phyloP scores from a whole-genome alignment of 306 rosid species.

The Castanopsis chinensis region DNA sequence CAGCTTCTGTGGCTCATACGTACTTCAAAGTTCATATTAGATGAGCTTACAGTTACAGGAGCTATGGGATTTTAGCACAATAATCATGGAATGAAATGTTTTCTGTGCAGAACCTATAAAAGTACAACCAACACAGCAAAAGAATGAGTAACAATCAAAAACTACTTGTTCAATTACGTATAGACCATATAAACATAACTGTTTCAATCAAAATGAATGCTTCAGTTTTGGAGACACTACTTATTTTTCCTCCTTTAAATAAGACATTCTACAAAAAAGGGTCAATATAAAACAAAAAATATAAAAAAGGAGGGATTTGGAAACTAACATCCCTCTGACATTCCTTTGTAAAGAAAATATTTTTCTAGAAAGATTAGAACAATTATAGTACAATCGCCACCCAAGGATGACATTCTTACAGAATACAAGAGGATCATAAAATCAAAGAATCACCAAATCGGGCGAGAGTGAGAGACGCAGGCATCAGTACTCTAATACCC shows the following conservation, averaged over 20 bases:
- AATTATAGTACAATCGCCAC: constrained; percentile 56
- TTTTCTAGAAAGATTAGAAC: constrained; percentile 34
- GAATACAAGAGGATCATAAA: constrained; percentile 39
- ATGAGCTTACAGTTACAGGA: too few species aligned
- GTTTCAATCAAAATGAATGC: neutral
- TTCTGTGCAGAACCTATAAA: neutral
- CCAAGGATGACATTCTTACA: constrained; percentile 36
- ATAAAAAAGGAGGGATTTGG: constrained; percentile 10
- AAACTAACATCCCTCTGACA: constrained; percentile 38
- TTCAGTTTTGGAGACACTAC: constrained; percentile 15
- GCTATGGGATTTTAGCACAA: neutral
- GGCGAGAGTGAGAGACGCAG: constrained; percentile 23
- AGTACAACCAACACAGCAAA: neutral
- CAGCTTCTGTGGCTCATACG: too few species aligned
- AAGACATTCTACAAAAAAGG: constrained; percentile 46
- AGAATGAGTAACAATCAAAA: neutral
- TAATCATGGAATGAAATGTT: neutral
- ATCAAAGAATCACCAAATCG: constrained; percentile 62
- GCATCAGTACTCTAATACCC: constrained; percentile 24
- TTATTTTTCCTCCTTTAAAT: constrained; percentile 40
- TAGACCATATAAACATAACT: neutral
- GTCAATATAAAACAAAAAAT: constrained; percentile 19
- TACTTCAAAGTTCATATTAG: too few species aligned
- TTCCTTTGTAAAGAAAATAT: constrained; percentile 38
- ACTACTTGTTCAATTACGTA: neutral